These are phyloP conservation scores for Gynostemma pentaphyllum DNA, from an alignment of 306 rosid genomes.

Conservation along the genomic window DNA sequence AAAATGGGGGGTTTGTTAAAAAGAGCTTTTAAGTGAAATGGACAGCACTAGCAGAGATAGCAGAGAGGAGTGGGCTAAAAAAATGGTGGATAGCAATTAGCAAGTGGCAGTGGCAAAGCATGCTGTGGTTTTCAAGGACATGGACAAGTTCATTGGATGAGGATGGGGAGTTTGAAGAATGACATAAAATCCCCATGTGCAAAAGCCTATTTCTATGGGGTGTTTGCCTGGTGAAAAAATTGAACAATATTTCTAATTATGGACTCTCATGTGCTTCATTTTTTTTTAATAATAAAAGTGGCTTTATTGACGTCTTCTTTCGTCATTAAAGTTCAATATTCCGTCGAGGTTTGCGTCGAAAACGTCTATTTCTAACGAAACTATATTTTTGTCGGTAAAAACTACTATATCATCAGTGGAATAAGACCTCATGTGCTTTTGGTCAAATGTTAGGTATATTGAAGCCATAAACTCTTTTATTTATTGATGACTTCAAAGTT, in stretches of 20 bases:
- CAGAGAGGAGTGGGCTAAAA: background rate
- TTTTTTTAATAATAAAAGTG: too few relatives aligned
- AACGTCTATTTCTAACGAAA: too few relatives aligned
- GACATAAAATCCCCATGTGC: conserved; percentile 5
- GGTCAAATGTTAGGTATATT: too few relatives aligned
- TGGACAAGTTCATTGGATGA: conserved; percentile 5
- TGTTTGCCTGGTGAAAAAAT: background rate
- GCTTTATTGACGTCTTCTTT: too few relatives aligned
- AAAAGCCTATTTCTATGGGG: conserved; percentile 6
- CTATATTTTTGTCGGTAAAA: too few relatives aligned
- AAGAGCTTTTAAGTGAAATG: background rate
- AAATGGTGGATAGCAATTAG: background rate
- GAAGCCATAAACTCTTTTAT: too few relatives aligned
- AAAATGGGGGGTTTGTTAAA: too few relatives aligned
- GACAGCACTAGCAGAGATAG: background rate
- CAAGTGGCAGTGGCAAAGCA: background rate
- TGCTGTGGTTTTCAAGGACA: background rate
- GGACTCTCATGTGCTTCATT: background rate
- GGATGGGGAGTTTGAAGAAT: background rate
- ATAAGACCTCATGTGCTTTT: too few relatives aligned
- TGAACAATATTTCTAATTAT: background rate
- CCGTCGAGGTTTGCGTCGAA: too few relatives aligned
- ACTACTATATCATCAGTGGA: too few relatives aligned
- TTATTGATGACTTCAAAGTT: too few relatives aligned
- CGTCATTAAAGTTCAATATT: too few relatives aligned